Evolutionary conservation across 257 asterid species (phyloP).

Genomic region (Ballota nigra): DNA sequence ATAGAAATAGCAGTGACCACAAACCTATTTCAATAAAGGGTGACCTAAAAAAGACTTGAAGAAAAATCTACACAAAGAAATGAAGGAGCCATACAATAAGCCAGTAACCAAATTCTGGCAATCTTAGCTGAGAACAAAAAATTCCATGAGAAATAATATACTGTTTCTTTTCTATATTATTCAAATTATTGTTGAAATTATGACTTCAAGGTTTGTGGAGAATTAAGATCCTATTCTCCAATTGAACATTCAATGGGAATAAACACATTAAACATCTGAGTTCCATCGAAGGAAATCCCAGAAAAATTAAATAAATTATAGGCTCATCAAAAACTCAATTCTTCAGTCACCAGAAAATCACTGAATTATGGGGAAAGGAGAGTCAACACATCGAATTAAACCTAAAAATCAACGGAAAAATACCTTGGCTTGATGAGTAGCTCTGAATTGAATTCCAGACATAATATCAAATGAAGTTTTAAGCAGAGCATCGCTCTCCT

Average conservation of each 20-base stretch:
- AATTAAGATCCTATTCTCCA: conserved; percentile 7
- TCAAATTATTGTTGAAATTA: conserved; percentile 6
- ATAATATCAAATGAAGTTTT: conserved; percentile 54
- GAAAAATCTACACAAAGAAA: no score
- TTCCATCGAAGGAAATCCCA: not conserved
- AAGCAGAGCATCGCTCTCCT: conserved; percentile 71
- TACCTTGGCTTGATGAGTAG: conserved; percentile 73
- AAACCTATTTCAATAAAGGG: no score
- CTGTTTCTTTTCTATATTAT: not conserved
- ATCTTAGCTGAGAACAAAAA: no score
- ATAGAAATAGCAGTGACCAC: no score
- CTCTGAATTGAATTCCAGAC: conserved; percentile 62
- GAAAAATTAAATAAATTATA: not conserved
- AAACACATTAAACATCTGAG: not conserved
- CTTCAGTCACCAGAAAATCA: not conserved
- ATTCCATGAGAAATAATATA: not conserved
- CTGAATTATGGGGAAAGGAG: not conserved
- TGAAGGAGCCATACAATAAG: conserved; percentile 7
- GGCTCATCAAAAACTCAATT: not conserved
- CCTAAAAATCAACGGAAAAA: not conserved
- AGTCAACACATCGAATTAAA: not conserved
- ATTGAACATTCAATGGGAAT: not conserved
- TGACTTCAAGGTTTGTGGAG: not conserved
- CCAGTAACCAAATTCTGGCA: no score
- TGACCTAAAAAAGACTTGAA: no score